Evolutionary conservation across 148 eudicot species (phyloP), one percentile per base, ranked within the genome.

Genomic region (Salicornia ramosissima): DNA sequence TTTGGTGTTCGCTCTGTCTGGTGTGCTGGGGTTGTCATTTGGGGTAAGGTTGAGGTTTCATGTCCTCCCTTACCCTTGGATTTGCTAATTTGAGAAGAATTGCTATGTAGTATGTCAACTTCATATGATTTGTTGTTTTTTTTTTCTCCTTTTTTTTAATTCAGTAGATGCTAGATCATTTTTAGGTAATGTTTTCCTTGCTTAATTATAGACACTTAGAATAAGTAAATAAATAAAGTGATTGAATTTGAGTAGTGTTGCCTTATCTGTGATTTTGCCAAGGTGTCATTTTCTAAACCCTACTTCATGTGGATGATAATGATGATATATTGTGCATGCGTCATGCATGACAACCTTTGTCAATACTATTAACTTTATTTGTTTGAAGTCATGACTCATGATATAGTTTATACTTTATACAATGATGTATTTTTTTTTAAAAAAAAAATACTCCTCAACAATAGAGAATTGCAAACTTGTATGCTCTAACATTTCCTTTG

Each of bases 141-240:
- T n/a, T n/a, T n/a, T n/a, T n/a, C n/a, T n/a, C n/a, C n/a, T n/a
- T n/a, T n/a, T n/a, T n/a, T n/a, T n/a, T n/a, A n/a, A n/a, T n/a
- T 55, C 31, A 25, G 66, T 64, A 70, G 67, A 57, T 43, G 40
- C 69, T 63, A 69, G 78, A 68, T 63, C 18, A 42, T 75, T 21
- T n/a, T 39, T 24, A 25, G 52, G 67, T 76, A 22, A 45, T 65
- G 10, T 71, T 55, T 71, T n/a, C n/a, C 34, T 60, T 65, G 67
- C 25, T 70, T 57, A 18, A 7, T 7, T 0, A 30, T 65, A 58
- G 67, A 52, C 18, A 13, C 25, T 71, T 57, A 65, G 47, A 39
- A 31, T 19, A 39, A 39, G 71, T 57, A 71, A 47, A 77, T 77
- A 77, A 77, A 71, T 65, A 71, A 71, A 71, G 45, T 40, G 5